Evolutionary conservation across 108 stramenopile species (phyloP).

Genomic region (Cyclostephanos invisitatus): DNA sequence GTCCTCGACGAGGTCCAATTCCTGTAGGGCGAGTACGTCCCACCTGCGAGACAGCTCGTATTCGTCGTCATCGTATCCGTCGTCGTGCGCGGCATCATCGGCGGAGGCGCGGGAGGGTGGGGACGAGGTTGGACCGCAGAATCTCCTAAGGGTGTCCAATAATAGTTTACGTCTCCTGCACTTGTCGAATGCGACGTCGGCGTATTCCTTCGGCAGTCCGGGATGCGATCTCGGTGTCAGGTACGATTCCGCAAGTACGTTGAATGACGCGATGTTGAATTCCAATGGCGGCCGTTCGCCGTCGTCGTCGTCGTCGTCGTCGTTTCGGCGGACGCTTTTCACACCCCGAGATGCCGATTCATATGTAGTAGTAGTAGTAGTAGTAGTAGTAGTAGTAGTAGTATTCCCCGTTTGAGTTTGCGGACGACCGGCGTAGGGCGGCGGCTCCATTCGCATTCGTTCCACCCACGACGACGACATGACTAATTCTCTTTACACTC

Average conservation of each 20-base stretch:
- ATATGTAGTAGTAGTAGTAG: no score
- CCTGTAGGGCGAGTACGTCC: conserved; percentile 77
- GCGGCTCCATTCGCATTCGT: conserved; percentile 30
- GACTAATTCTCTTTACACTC: no score
- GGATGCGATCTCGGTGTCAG: conserved; percentile 69
- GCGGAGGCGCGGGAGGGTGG: no score
- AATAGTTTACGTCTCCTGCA: conserved; percentile 52
- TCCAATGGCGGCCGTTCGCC: conserved; percentile 7
- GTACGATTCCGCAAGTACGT: conserved; percentile 79
- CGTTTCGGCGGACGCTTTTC: conserved; percentile 1
- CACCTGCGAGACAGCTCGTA: conserved; percentile 20
- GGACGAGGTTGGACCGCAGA: conserved; percentile 34
- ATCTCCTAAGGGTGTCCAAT: conserved; percentile 45
- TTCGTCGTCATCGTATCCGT: conserved; percentile 1
- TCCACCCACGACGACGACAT: conserved; percentile 26
- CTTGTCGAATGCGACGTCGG: conserved; percentile 61
- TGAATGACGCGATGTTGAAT: conserved; percentile 71
- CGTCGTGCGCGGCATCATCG: conserved; percentile 6
- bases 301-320: conserved; percentile 5
- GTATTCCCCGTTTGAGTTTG: conserved; percentile 4
- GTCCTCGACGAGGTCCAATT: conserved; percentile 61
- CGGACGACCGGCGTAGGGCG: not conserved
- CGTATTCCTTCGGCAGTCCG: conserved; percentile 55
- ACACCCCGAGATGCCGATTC: not conserved
- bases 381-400: not conserved